Evolutionary conservation across 192 early-diverging fungal genomes (phyloP), one percentile per base, ranked within the genome.

Genomic region (Coemansia sp.): DNA sequence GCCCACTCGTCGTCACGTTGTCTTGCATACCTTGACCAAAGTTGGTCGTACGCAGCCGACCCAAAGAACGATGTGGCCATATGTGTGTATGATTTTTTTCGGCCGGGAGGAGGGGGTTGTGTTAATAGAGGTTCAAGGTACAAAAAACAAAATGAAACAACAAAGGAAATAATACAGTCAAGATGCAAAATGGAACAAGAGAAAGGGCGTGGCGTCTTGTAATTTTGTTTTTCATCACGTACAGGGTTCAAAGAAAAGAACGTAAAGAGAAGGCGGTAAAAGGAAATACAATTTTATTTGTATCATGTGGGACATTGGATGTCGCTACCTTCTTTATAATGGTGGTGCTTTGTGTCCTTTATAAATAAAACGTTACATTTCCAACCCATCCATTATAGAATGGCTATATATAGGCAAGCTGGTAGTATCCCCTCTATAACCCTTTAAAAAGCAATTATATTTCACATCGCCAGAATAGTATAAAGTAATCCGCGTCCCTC

Each of bases 11-110:
- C 9, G 24, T 53, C 11, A 4, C 21, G 21, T 2, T 26, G 51
- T 21, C 18, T 10, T 53, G 1, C 65, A 21, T 65, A 38, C 64
- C 52, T 44, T 57, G 64, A 56, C 14, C 64, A 49, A 14, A 66
- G 53, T 53, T 55, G 64, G 26, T n/a, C 64, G 9, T 51, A 55
- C 15, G 36, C 34, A 41, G 51, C 53, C 23, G 64, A 49, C 53
- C 64, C 15, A 57, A 66, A 41, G 24, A 51, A 55, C 41, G 51
- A 35, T n/a, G 38, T 41, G 20, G 51, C 24, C 51, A 53, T 53
- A 18, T 23, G 51, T 26, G 21, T 12, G 10, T 26, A 26, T 30
- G 30, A 1, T 30, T 30, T 30, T 30, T 30, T 30, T 30, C 30
- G n/a, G 14, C 16, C 18, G 3, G 16, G 20, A 6, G 46, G 20